Evolutionary conservation across 2,329 filamentous ascomycete genomes (phyloP).

Genomic region (Penicillium sp.): DNA sequence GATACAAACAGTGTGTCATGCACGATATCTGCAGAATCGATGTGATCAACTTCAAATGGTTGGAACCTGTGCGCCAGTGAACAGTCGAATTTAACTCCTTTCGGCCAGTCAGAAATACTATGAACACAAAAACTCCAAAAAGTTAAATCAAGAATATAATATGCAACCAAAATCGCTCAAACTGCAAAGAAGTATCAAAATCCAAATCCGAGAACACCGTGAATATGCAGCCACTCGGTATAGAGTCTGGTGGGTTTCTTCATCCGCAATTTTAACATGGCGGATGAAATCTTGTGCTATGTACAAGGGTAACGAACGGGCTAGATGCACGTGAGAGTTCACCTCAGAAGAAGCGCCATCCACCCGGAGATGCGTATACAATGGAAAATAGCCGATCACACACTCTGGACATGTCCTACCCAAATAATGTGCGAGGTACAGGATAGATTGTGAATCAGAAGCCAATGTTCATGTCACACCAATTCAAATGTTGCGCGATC

Average conservation of each 20-base stretch:
- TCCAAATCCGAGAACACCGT: not conserved
- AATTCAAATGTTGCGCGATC: conserved; percentile 20
- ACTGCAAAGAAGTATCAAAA: not conserved
- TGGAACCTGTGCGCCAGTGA: too few relatives aligned
- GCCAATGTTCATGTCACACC: not conserved
- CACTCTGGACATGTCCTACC: not conserved
- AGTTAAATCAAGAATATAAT: not conserved
- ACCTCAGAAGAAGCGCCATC: not conserved
- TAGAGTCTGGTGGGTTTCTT: too few relatives aligned
- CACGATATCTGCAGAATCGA: too few relatives aligned
- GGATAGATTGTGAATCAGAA: not conserved
- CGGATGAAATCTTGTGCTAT: not conserved
- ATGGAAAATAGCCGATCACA: not conserved
- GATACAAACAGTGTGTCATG: too few relatives aligned
- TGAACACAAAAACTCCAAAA: too few relatives aligned
- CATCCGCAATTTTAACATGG: not conserved
- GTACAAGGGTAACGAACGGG: not conserved
- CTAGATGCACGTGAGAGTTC: not conserved
- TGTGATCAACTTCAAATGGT: too few relatives aligned
- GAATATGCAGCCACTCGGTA: not conserved
- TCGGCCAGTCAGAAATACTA: too few relatives aligned
- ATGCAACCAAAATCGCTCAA: conserved; percentile 2
- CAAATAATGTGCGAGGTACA: not conserved
- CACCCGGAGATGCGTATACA: not conserved
- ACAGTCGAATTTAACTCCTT: too few relatives aligned